Base-by-base conservation (phyloP, 2,329 filamentous ascomycete genomes). In the Sporothrix brasiliensis region DNA sequence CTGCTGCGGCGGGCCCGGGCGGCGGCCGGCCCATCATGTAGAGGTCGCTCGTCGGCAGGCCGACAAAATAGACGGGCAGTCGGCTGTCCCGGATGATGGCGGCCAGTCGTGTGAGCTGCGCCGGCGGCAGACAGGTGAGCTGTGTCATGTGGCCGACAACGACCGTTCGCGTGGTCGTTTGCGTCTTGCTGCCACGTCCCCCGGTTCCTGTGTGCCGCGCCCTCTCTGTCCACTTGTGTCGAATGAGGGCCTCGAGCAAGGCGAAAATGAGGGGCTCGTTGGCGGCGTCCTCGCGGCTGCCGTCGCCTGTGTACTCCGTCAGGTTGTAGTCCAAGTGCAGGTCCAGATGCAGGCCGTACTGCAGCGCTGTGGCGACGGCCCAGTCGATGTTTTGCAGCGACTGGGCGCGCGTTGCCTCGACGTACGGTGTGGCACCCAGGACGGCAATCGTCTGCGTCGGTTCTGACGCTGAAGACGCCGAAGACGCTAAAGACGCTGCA, bases 271-370 rank as follows among this genome's bases (percentile, higher is more conserved):
- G 78, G 0, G 87, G 78, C 78, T 82, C 1, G 76, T 74, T 50
- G 41, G 54, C 56, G 13, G 9, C 7, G 34, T 27, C 49, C 6
- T 30, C n/a, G 5, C 1, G 10, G 16, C 27, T 9, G 4, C 27
- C 54, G 34, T 41, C 21, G 2, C 78, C 53, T 19, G 63, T 69
- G 1, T 75, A 73, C 0, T 69, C 71, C 67, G 89, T 84, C 2
- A 92, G 80, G 70, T 88, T 88, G 77, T 92, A 92, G 77, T 92
- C 91, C 6, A 92, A 82, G 76, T 92, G 91, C 60, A 92, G 87
- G 75, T 92, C 90, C 5, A 92, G 78, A 76, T 91, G 87, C 67
- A 88, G 82, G 1, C 78, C 76, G 52, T 82, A 76, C 27, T 79
- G 72, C 50, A 88, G 76, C 1, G 88, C 88, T 30, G 83, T 80